Base-by-base conservation (phyloP, 176 grass and related monocot species). In the Oryza meridionalis region DNA sequence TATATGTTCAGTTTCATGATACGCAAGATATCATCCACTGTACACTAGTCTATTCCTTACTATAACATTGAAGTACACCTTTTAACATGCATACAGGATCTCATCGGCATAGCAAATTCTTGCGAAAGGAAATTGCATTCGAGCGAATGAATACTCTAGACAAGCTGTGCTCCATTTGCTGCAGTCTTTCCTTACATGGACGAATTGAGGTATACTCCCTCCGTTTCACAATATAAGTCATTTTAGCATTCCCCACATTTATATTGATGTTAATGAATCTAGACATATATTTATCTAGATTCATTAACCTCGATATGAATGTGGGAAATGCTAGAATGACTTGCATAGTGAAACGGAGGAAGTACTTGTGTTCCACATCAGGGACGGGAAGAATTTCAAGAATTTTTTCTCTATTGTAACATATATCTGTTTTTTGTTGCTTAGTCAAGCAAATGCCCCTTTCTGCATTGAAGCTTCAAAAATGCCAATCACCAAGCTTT, bases 401-500 rank as follows among this genome's bases (percentile, higher is more conserved):
- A 9, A 4, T 29, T 29, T 11, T 45, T 31, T 31, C 26, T 40
- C 24, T 22, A 43, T 33, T 21, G 66, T 61, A 61, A 33, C 15
- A 73, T 82, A 43, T 14, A 73, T 21, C 22, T 53, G 19, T 64
- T 55, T 64, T 46, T 7, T 73, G 45, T 47, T 47, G 8, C 43
- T 61, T 22, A 42, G 25, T 77, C 25, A 61, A 43, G 47, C 12
- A 46, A 67, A 32, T 24, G 26, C 29, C 44, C 29, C 65, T 72
- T 79, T 14, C 66, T 13, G 46, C 65, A 24, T 70, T 66, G 77
- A 50, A 77, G 43, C 45, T 72, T 90, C 50, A 53, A 37, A 32
- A 45, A 37, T 21, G 10, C 24, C 37, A 62, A 32, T 63, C 47
- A 50, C 10, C 62, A 42, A 33, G 32, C 15, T 50, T 38, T 51